Base-by-base conservation (phyloP, 2,329 filamentous ascomycete genomes). In the Botrytis hyacinthi region DNA sequence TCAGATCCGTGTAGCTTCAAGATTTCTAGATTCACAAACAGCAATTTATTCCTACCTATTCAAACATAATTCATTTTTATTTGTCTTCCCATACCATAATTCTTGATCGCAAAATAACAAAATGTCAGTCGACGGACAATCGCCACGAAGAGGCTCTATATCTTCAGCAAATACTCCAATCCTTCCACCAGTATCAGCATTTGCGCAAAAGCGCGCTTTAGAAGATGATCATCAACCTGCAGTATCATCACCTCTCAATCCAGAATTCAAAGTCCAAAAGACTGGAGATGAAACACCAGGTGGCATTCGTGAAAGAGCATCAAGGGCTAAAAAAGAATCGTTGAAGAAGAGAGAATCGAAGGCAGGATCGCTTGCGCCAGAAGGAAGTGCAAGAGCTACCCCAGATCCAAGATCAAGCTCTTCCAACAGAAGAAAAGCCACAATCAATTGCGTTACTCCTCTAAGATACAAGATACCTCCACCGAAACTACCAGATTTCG, bases 191-290 rank as follows among this genome's bases (percentile, higher is more conserved):
- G 73, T 75, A 48, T 83, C 86, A 69, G 85, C 85, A 16, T 83
- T 91, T 37, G 89, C 90, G 5, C 87, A 91, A 80, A 92, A 92
- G 79, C 89, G 91, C 74, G 84, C 85, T 35, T 85, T 92, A 44
- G 91, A 92, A 75, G 91, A 93, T 78, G 89, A 89, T 80, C 90
- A 94, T 81, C 87, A 87, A 75, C 92, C 92, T 7, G 86, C 90
- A 20, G 86, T 94, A 2, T 89, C 92, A 4, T 95, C 92, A 18
- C 92, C 92, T 42, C 87, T 95, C 75, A 94, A 94, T 78, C 90
- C 90, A 65, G 89, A 91, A 63, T 85, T 86, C 75, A 88, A 84
- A 84, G 57, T 80, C 78, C 40, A 84, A 86, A 71, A 83, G 83
- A 67, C 72, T 7, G 74, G 74, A 61, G 79, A 80, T 51, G 78